phyloP scores from a whole-genome alignment of 768 basidiomycete genomes.

The Cyclocybe cylindracea region DNA sequence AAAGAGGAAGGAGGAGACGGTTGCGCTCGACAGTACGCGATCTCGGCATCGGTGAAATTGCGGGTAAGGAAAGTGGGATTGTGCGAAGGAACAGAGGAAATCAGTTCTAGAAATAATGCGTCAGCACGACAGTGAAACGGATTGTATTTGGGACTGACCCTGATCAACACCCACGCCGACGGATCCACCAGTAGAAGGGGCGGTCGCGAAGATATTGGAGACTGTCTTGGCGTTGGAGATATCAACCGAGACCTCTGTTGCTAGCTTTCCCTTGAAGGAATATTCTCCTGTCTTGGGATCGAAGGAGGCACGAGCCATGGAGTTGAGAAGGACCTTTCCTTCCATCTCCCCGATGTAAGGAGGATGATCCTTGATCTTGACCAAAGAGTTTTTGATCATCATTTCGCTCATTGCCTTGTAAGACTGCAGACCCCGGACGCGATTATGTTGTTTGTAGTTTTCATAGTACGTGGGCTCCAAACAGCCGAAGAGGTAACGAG shows the following conservation, averaged over 20 bases:
- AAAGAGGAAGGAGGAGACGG: slow-evolving; percentile 88
- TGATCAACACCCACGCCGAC: slow-evolving; percentile 89
- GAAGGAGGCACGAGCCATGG: slow-evolving; percentile 81
- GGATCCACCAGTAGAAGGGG: slow-evolving; percentile 32
- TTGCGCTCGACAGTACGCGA: slow-evolving; percentile 83
- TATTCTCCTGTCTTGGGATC: slow-evolving; percentile 87
- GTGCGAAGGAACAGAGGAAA: slow-evolving; percentile 87
- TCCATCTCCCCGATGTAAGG: slow-evolving; percentile 90
- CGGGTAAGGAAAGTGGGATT: slow-evolving; percentile 86
- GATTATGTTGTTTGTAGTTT: slow-evolving; percentile 72
- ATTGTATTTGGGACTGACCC: slow-evolving; percentile 44
- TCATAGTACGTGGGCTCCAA: slow-evolving; percentile 79
- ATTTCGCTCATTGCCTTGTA: slow-evolving; percentile 95
- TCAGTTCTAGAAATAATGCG: slow-evolving; percentile 61
- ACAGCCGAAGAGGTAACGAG: slow-evolving; percentile 86
- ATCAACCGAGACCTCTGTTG: slow-evolving; percentile 54
- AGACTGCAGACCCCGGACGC: slow-evolving; percentile 62
- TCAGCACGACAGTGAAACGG: slow-evolving; percentile 5
- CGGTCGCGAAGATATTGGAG: slow-evolving; percentile 48
- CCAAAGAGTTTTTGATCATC: slow-evolving; percentile 92
- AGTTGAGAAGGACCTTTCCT: slow-evolving; percentile 85
- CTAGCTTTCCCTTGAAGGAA: slow-evolving; percentile 69
- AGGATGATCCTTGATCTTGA: slow-evolving; percentile 92
- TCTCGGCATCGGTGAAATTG: slow-evolving; percentile 92
- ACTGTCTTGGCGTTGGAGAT: slow-evolving; percentile 68